These are phyloP conservation scores for Rhytidiadelphus loreus DNA, from an alignment of 225 moss, liverwort and hornwort genomes.

Conservation along the genomic window DNA sequence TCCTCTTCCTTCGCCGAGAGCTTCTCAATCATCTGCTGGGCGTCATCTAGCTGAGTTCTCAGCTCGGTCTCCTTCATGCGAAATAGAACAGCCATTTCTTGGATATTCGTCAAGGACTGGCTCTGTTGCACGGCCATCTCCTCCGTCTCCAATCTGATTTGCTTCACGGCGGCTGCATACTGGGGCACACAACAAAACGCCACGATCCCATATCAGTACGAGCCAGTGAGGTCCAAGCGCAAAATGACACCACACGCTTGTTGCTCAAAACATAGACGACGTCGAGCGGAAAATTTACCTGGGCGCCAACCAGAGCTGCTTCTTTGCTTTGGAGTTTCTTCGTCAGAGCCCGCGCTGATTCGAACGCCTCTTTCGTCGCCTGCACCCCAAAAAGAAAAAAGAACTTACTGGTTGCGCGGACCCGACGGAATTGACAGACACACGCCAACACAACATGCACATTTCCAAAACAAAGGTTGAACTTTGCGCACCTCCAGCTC, in stretches of 20 bases:
- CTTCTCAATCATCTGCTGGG: conserved; percentile 42
- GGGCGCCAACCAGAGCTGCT: conserved; percentile 38
- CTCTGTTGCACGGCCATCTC: conserved; percentile 57
- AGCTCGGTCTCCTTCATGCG: conserved; percentile 69
- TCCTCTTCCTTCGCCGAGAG: conserved; percentile 19
- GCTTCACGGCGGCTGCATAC: conserved; percentile 55
- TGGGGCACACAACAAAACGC: conserved; percentile 12
- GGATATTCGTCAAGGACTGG: conserved; percentile 50
- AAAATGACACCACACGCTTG: background rate
- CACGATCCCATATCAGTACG: background rate
- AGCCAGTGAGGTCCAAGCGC: background rate
- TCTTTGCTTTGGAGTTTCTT: conserved; percentile 47
- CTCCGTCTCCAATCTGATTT: conserved; percentile 61
- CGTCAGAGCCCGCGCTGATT: conserved; percentile 37
- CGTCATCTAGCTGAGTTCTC: conserved; percentile 53
- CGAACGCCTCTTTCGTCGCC: conserved; percentile 37
- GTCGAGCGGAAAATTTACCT: conserved; percentile 11
- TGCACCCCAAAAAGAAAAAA: background rate
- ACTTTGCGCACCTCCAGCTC: conserved; percentile 51
- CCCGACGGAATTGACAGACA: background rate
- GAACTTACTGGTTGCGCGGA: background rate
- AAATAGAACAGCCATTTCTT: conserved; percentile 55
- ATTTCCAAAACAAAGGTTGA: background rate
- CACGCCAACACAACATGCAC: background rate
- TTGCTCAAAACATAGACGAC: background rate